A percentile compares a stretch with the other conserved stretches of the same genome.
These are phyloP conservation scores for Dendrobium huoshanense DNA, from an alignment of 106 monocot species.

Conservation along the genomic window DNA sequence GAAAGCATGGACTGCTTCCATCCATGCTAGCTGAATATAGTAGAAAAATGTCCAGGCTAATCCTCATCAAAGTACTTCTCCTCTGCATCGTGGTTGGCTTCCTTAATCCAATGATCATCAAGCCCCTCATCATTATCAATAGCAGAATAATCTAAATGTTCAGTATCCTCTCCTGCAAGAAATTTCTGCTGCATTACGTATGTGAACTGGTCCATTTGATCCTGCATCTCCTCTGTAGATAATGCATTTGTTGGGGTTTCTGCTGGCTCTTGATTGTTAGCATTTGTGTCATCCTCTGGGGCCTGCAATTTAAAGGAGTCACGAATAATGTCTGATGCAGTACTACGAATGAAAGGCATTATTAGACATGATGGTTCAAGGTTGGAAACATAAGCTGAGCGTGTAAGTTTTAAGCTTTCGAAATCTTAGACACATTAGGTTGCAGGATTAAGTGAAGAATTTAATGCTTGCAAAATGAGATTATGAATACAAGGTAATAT, in stretches of 20 bases:
- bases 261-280: background rate
- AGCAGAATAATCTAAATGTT: slow-evolving; percentile 56
- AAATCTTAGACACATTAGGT: background rate
- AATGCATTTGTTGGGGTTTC: slow-evolving; percentile 15
- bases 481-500: background rate
- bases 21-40: too few species aligned
- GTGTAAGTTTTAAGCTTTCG: background rate
- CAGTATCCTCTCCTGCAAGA: slow-evolving; percentile 70
- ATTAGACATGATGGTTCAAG: too few species aligned
- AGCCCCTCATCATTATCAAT: slow-evolving; percentile 86
- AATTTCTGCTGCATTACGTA: slow-evolving; percentile 89
- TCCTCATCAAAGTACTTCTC: slow-evolving; percentile 95
- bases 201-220: slow-evolving; percentile 84
- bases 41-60: slow-evolving; percentile 13
- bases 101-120: slow-evolving; percentile 88
- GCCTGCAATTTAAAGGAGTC: background rate
- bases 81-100: slow-evolving; percentile 78
- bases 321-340: too few species aligned
- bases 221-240: slow-evolving; percentile 64
- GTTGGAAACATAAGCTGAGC: background rate
- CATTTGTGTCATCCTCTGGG: slow-evolving; percentile 1
- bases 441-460: background rate
- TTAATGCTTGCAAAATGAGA: background rate
- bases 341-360: too few species aligned
- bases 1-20: background rate